Evolutionary conservation across 371 early-diverging fungal genomes (phyloP).

Genomic region (Mucor plumbeus): DNA sequence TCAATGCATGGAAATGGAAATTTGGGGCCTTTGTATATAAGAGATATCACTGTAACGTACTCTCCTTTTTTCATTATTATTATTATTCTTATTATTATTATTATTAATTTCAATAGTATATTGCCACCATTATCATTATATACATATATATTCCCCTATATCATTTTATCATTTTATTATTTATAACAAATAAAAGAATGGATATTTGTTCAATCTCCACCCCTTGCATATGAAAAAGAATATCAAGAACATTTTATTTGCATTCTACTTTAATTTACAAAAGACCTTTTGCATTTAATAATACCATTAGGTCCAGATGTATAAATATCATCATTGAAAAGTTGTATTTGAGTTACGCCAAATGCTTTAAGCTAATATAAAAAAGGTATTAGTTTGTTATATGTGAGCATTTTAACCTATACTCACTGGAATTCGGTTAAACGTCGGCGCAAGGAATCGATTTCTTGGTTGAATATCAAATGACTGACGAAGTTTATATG

Average conservation of each 20-base stretch:
- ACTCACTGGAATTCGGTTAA: constrained; percentile 65
- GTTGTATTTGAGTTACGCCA: constrained; percentile 56
- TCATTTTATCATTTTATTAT: neutral
- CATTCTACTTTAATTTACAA: neutral
- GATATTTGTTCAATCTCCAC: neutral
- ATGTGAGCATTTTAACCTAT: neutral
- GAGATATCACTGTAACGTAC: neutral
- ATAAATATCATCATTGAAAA: constrained; percentile 38
- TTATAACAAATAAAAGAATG: neutral
- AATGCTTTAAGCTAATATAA: constrained; percentile 49
- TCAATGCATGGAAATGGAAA: constrained; percentile 46
- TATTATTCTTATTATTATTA: no score
- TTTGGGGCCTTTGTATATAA: constrained; percentile 39
- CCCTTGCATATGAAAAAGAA: constrained; percentile 4
- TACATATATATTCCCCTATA: neutral
- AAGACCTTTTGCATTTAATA: constrained; percentile 31
- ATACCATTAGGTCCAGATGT: constrained; percentile 56
- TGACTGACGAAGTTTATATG: constrained; percentile 58
- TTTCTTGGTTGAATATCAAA: constrained; percentile 64
- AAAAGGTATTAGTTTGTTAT: neutral
- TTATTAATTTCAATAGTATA: neutral
- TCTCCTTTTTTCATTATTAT: no score
- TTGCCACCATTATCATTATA: neutral
- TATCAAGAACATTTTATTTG: neutral
- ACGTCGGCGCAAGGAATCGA: constrained; percentile 59